phyloP scores from a whole-genome alignment of 176 grass and related monocot species.

The Triticum dicoccoides region DNA sequence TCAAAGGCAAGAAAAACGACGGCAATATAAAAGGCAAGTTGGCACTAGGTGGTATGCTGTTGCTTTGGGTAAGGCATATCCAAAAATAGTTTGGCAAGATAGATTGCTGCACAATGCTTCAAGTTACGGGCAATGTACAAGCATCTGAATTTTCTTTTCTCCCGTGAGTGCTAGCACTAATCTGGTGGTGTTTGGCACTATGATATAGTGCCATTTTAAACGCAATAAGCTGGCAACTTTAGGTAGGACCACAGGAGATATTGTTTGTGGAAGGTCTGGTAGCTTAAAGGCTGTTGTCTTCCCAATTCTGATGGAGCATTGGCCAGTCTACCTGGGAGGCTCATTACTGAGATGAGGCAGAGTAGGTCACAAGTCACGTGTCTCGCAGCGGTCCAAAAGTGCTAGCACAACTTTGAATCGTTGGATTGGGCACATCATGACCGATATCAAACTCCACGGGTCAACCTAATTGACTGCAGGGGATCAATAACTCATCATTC shows the following conservation, averaged over 20 bases:
- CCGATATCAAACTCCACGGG: background rate
- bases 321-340: background rate
- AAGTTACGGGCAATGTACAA: background rate
- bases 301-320: background rate
- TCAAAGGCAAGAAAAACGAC: slow-evolving; percentile 23
- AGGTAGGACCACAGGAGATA: background rate
- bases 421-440: background rate
- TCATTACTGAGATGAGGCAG: background rate
- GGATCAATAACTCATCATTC: background rate
- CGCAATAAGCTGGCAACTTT: background rate
- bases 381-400: background rate
- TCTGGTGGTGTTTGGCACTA: background rate
- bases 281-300: background rate
- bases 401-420: background rate
- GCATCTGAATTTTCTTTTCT: background rate
- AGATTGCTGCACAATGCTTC: background rate
- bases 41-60: background rate
- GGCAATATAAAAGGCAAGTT: background rate
- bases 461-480: background rate
- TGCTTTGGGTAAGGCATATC: slow-evolving; percentile 4
- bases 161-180: background rate
- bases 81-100: background rate
- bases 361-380: background rate
- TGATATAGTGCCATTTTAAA: background rate
- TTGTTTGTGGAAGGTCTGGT: background rate